Evolutionary conservation across 163 green algal genomes (phyloP), one percentile per base, ranked within the genome.

Genomic region (Volvox carteri): DNA sequence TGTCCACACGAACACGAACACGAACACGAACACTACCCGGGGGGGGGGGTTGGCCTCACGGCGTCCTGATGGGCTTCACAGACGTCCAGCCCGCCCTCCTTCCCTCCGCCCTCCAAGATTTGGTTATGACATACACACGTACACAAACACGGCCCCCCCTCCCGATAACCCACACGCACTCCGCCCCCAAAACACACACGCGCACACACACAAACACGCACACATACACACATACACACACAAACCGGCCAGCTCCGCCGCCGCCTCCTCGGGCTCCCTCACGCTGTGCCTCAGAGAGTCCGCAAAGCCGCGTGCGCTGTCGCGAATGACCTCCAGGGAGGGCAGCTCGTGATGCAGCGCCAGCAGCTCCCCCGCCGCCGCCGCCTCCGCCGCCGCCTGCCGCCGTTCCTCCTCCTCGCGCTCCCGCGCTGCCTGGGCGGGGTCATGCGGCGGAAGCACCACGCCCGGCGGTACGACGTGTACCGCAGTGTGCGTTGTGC

Each of bases 231-330:
- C n/a, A n/a, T n/a, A n/a, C n/a, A 56, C 46, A 18, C 11, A 37
- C 50, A 19, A 25, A 88, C 83, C 83, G 25, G 68, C 83, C 83
- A 83, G 68, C 68, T 81, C 83, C 50, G 83, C 67, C 50, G 83
- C 81, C 65, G 81, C 67, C 65, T 79, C 81, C 1, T 56, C 46
- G 30, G 44, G 65, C 12, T 87, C 46, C 46, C 35, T 35, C 42
- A 87, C 33, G 79, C 79, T 87, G 81, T 87, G 81, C 0, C 67
- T 37, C 44, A 87, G 48, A 1, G 65, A 4, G 16, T 72, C 48
- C 65, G 79, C 68, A 25, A 48, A 62, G 21, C 54, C 67, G 5
- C 81, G 81, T 2, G 81, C 81, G 23, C 81, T 87, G 65, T 87
- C 81, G 7, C 81, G 65, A 35, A 87, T 54, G 23, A 21, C 1